Conservation (phyloP, 1,139 yeast species). For the Scheffersomyces quercinus region DNA sequence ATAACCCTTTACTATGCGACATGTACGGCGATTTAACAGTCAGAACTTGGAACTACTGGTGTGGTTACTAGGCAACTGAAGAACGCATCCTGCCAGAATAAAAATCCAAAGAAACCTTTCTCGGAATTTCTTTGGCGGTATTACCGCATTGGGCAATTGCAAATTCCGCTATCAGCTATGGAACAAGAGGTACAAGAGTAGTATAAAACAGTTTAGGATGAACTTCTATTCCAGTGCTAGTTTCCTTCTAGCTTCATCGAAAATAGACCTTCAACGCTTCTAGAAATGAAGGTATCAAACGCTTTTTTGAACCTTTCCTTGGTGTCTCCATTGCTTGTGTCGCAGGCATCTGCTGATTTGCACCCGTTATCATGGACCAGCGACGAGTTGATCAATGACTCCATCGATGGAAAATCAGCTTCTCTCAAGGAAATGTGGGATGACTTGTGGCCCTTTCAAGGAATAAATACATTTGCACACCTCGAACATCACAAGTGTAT, state of each 20-base stretch:
- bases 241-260: background rate
- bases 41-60: no score
- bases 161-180: background rate
- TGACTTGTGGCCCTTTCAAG: constrained; percentile 66
- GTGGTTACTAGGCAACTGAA: no score
- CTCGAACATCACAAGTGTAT: constrained; percentile 60
- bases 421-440: constrained; percentile 60
- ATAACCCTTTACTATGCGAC: no score
- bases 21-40: no score
- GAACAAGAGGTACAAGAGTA: background rate
- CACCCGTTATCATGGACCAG: background rate
- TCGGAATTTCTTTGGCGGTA: background rate
- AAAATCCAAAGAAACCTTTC: no score
- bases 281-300: background rate
- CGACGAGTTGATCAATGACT: background rate
- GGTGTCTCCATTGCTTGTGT: background rate
- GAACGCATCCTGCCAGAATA: no score
- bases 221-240: background rate
- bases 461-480: constrained; percentile 75
- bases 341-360: background rate
- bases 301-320: background rate
- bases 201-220: background rate
- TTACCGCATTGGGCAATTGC: constrained; percentile 1
- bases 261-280: background rate
- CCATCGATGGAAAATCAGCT: constrained; percentile 15